Evolutionary conservation across 108 stramenopile species (phyloP).

Genomic region (Licmophora abbreviata): DNA sequence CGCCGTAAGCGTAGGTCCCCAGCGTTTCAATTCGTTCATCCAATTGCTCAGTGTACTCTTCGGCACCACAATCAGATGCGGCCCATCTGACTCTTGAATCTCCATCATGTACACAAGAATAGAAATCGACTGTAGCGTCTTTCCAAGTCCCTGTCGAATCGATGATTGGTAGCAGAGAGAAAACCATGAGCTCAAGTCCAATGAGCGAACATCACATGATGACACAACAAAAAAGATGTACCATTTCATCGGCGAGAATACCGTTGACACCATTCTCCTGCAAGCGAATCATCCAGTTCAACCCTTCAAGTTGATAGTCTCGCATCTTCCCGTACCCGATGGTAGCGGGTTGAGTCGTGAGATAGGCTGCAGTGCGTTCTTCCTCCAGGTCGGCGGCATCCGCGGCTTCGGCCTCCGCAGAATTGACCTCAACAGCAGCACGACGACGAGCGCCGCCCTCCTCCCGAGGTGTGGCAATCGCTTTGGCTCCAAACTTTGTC

Average conservation of each 20-base stretch:
- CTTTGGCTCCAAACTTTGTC: slow-evolving; percentile 38
- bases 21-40: slow-evolving; percentile 86
- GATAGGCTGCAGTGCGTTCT: slow-evolving; percentile 64
- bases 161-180: slow-evolving; percentile 9
- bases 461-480: slow-evolving; percentile 4
- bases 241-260: slow-evolving; percentile 78
- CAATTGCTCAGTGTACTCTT: slow-evolving; percentile 90
- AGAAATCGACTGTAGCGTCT: slow-evolving; percentile 92
- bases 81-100: slow-evolving; percentile 40
- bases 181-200: neutral
- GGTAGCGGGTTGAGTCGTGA: slow-evolving; percentile 80
- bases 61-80: slow-evolving; percentile 89
- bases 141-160: slow-evolving; percentile 87
- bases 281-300: slow-evolving; percentile 97
- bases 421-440: slow-evolving; percentile 12
- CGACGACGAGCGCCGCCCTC: slow-evolving; percentile 11
- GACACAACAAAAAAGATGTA: neutral
- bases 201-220: slow-evolving; percentile 6
- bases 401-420: slow-evolving; percentile 26
- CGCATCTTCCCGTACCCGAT: slow-evolving; percentile 79
- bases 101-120: slow-evolving; percentile 69
- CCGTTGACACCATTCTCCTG: slow-evolving; percentile 94
- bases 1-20: slow-evolving; percentile 79
- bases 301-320: slow-evolving; percentile 92
- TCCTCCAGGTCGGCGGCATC: slow-evolving; percentile 50